Percentiles rank a stretch among this genome's conserved stretches.
Conservation (phyloP, 495 filamentous ascomycete genomes). For the Gamarada debralockiae region DNA sequence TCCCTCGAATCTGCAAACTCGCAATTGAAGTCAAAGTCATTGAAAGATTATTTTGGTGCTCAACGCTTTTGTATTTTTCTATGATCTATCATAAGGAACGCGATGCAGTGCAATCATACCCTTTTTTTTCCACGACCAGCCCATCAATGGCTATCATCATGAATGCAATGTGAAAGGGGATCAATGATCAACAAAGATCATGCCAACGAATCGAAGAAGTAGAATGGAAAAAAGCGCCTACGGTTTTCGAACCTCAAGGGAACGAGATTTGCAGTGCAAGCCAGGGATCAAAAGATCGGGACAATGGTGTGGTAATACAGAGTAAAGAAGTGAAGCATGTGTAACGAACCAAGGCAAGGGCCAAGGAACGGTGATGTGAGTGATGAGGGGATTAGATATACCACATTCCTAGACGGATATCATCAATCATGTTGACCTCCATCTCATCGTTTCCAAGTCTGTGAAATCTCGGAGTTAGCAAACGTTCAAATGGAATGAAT, state of each 20-base stretch:
- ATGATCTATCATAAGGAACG: neutral
- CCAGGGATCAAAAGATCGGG: slow-evolving; percentile 11
- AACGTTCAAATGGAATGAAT: neutral
- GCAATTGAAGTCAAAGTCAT: no score
- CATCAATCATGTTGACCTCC: slow-evolving; percentile 32
- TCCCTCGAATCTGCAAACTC: no score
- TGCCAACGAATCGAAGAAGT: neutral
- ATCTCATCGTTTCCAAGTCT: slow-evolving; percentile 1
- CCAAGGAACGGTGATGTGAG: slow-evolving; percentile 7
- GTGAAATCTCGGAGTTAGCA: neutral
- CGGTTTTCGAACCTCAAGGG: neutral
- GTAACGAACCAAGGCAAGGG: slow-evolving; percentile 10
- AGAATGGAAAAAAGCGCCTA: neutral
- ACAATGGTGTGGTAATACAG: slow-evolving; percentile 6
- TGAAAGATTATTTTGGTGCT: neutral
- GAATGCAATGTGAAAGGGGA: neutral
- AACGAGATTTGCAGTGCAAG: neutral
- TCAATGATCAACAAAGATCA: neutral
- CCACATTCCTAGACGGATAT: slow-evolving; percentile 35
- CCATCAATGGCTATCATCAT: neutral
- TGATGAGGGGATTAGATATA: slow-evolving; percentile 29
- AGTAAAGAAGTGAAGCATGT: slow-evolving; percentile 7
- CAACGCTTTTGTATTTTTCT: neutral
- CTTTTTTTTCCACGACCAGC: neutral
- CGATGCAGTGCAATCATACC: neutral